Evolutionary conservation across 2,329 filamentous ascomycete genomes (phyloP).

Genomic region (Beauveria bassiana): DNA sequence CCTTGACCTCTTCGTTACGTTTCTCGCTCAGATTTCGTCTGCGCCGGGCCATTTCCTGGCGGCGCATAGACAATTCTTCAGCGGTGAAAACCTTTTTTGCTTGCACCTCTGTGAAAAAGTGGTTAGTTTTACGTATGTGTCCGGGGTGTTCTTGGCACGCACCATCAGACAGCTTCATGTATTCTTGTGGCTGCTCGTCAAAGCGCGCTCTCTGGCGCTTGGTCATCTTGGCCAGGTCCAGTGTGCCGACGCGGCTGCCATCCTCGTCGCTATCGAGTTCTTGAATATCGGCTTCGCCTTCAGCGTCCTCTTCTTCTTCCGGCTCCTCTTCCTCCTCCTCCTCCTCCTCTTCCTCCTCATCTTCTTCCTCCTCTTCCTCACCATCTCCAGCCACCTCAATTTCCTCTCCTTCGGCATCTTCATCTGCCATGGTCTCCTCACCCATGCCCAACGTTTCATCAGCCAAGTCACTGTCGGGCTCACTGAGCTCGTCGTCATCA

Average conservation of each 20-base stretch:
- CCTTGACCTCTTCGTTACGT: slow-evolving; percentile 57
- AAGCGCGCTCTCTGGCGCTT: slow-evolving; percentile 53
- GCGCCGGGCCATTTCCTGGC: slow-evolving; percentile 54
- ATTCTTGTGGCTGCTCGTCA: slow-evolving; percentile 46
- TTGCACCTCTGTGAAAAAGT: slow-evolving; percentile 45
- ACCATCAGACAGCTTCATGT: slow-evolving; percentile 56
- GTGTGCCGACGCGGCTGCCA: slow-evolving; percentile 41
- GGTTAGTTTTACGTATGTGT: slow-evolving; percentile 14
- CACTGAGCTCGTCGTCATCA: slow-evolving; percentile 49
- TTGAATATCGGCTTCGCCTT: slow-evolving; percentile 30
- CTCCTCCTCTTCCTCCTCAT: slow-evolving; percentile 29
- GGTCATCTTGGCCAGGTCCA: slow-evolving; percentile 52
- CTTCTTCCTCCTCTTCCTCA: slow-evolving; percentile 30
- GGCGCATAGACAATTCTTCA: slow-evolving; percentile 54
- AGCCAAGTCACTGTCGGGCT: slow-evolving; percentile 24
- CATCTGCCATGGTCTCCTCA: slow-evolving; percentile 38
- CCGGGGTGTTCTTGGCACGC: slow-evolving; percentile 17
- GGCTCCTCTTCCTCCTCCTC: slow-evolving; percentile 30
- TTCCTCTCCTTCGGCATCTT: slow-evolving; percentile 38
- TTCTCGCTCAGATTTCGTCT: slow-evolving; percentile 57
- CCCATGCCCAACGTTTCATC: slow-evolving; percentile 27
- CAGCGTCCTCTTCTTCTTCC: slow-evolving; percentile 28
- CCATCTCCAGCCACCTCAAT: slow-evolving; percentile 36
- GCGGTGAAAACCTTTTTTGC: slow-evolving; percentile 55
- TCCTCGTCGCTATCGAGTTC: slow-evolving; percentile 36